Conservation (phyloP, 2,329 filamentous ascomycete genomes). For the Pseudocercospora eumusae region DNA sequence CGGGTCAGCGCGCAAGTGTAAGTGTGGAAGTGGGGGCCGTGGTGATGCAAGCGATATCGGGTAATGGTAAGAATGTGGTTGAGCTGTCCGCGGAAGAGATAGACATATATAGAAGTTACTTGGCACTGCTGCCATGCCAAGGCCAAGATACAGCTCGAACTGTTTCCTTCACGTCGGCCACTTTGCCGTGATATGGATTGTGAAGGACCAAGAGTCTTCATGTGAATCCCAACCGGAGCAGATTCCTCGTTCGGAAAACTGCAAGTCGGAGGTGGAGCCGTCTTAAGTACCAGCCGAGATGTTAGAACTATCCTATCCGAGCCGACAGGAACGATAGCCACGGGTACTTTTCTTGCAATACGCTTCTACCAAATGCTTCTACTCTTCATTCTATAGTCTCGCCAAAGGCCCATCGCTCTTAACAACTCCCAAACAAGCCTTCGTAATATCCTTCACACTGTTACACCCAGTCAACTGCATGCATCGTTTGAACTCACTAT, state of each 20-base stretch:
- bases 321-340: too few relatives aligned
- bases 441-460: slow-evolving; percentile 40
- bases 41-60: slow-evolving; percentile 4
- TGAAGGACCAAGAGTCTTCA: background rate
- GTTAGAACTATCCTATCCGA: too few relatives aligned
- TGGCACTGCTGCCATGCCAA: too few relatives aligned
- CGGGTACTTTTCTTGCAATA: background rate
- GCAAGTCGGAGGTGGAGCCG: background rate
- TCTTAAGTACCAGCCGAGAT: background rate
- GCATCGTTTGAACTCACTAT: slow-evolving; percentile 43
- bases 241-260: background rate
- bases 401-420: slow-evolving; percentile 39
- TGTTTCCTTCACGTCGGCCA: background rate
- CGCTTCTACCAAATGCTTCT: background rate
- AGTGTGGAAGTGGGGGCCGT: background rate
- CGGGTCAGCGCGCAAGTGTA: background rate
- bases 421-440: slow-evolving; percentile 37
- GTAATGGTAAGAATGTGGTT: background rate
- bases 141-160: background rate
- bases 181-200: too few relatives aligned
- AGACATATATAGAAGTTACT: too few relatives aligned
- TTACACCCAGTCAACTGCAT: slow-evolving; percentile 44
- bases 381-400: slow-evolving; percentile 29
- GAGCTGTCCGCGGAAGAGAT: background rate
- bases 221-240: background rate